Evolutionary conservation across 1,284 basidiomycete species (phyloP).

Genomic region (Apiotrichum mycotoxinovorans): DNA sequence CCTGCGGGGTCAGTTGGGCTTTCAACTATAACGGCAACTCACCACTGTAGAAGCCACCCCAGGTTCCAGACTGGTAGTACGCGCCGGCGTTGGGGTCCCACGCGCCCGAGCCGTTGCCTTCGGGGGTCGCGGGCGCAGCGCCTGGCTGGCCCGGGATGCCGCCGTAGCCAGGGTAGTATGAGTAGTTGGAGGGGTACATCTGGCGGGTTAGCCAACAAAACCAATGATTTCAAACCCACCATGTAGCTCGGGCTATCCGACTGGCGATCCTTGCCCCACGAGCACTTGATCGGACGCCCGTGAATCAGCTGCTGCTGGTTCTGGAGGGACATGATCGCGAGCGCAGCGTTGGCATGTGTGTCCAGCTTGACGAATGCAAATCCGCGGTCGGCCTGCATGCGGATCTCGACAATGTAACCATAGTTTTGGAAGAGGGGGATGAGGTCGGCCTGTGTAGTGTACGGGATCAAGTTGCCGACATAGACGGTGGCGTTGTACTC

Average conservation of each 20-base stretch:
- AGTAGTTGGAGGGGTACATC: constrained; percentile 35
- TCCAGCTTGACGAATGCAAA: constrained; percentile 98
- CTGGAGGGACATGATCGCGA: constrained; percentile 92
- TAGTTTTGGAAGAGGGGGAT: constrained; percentile 90
- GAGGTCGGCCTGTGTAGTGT: constrained; percentile 90
- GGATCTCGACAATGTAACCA: constrained; percentile 94
- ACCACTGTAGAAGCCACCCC: constrained; percentile 40
- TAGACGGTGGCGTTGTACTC: constrained; percentile 94
- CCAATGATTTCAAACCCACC: constrained; percentile 1
- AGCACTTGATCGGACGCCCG: constrained; percentile 91
- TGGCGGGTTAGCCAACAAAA: constrained; percentile 1
- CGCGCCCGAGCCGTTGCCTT: constrained; percentile 31
- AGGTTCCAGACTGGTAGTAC: constrained; percentile 35
- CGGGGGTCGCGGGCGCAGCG: constrained; percentile 11
- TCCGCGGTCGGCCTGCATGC: constrained; percentile 96
- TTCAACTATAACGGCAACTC: not conserved
- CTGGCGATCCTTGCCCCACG: constrained; percentile 90
- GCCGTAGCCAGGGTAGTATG: constrained; percentile 45
- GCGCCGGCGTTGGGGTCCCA: constrained; percentile 30
- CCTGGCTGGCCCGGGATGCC: constrained; percentile 44
- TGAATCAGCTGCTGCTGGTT: constrained; percentile 86
- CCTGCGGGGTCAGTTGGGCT: constrained; percentile 3
- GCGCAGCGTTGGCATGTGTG: constrained; percentile 93
- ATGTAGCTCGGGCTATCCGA: constrained; percentile 20
- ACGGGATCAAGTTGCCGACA: constrained; percentile 95